Evolutionary conservation across 1,284 basidiomycete genomes (phyloP), one percentile per base, ranked within the genome.

Genomic region (Pseudomicrostroma phylloplanum): DNA sequence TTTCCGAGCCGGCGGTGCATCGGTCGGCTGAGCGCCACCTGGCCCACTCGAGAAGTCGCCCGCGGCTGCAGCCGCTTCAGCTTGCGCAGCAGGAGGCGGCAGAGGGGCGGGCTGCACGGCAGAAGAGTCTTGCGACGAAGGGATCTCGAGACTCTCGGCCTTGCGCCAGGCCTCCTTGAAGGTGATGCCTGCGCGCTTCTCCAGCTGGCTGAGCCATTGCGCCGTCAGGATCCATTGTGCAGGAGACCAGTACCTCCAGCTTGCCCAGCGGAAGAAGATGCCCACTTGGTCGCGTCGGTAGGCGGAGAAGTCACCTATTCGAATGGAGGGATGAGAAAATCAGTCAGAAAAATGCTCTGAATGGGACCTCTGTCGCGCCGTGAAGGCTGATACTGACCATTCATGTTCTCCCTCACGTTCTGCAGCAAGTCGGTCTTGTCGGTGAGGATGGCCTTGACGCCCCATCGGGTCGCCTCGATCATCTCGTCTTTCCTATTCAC

Each of bases 401-500:
- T 80, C 58, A 93, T 82, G 48, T 86, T 84, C 23, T 82, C 80
- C 54, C 91, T 85, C 67, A 94, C 77, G 56, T 86, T 84, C 40
- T 92, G 82, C 86, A 90, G 92, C 2, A 83, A 85, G 71, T 85
- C 84, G 6, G 91, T 91, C 63, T 81, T 81, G 72, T 98, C 94
- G 4, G 92, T 94, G 67, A 98, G 85, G 69, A 98, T 89, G 11
- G 87, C 91, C 73, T 89, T 86, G 21, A 91, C 89, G 64, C 86
- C 90, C 94, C 92, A 96, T 68, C 91, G 83, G 19, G 89, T 88
- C 64, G 91, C 91, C 85, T 96, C 90, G 82, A 94, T 89, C 93
- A 98, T 96, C 78, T 94, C 88, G 64, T 87, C 86, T 11, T 87
- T 86, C 55, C 88, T 85, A 79, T 97, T 98, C 36, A 97, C 93